Base-by-base conservation (phyloP, 345 rosid species). In the Bretschneidera sinensis region DNA sequence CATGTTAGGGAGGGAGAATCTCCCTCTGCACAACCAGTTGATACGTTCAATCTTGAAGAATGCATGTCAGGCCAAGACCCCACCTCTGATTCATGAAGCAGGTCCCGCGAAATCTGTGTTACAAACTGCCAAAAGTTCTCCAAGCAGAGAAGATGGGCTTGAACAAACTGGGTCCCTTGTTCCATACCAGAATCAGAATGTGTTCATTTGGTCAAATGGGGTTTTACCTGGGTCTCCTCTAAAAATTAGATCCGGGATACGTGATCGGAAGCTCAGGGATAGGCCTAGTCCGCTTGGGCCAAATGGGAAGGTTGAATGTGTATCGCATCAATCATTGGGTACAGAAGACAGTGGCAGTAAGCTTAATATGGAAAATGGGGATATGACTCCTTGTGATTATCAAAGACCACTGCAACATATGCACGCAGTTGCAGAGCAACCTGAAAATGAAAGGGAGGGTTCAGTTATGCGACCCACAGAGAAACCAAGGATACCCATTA, bases 1-100 rank as follows among this genome's bases (percentile, higher is more conserved):
- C 48, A 57, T 79, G 49, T 83, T 95, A 55, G 99, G 99, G 57
- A 85, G 86, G 69, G 99, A 95, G 74, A 88, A 86, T 82, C 83
- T 95, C 20, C 75, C 87, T 0, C 78, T 95, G 61, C 99, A 95
- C 74, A 95, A 95, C 77, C 88, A 79, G 80, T 77, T 95, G 71
- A 75, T 95, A 64, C 75, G 79, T 14, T 77, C 95, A 4, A 83
- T 95, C 52, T 72, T 91, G 85, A 95, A 79, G 67, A 95, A 91
- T 72, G 91, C 91, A 17, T 78, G 83, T 71, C 85, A 80, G 25
- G 89, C 88, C 21, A 85, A 82, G 69, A 73, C 75, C 13, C 83
- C 85, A 1, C 96, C 99, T 0, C 71, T 86, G 20, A 39, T 71
- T 69, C 72, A 73, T 22, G 85, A 87, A 55, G 81, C 66, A 15